Evolutionary conservation across 768 basidiomycete genomes (phyloP), one percentile per base, ranked within the genome.

Genomic region (Auriscalpium orientale): DNA sequence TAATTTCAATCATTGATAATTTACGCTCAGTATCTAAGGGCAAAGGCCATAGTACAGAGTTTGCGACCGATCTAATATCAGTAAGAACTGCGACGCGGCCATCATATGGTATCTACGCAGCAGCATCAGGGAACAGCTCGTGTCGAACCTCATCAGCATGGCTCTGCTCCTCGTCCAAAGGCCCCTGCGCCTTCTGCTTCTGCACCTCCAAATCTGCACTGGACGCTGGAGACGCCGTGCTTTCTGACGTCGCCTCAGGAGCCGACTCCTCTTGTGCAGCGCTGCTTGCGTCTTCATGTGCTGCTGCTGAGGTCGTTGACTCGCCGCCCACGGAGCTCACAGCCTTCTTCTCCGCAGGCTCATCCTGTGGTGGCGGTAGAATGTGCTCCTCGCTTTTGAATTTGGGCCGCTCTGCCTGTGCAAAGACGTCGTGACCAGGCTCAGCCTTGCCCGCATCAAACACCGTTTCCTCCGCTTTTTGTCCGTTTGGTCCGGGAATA

Each of bases 341-440:
- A 9, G 52, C 20, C 28, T 28, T 28, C 22, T 49, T 43, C 43
- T 49, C 51, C 22, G 13, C 53, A 28, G 21, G 34, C 40, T 53
- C 54, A 5, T 51, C 53, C 6, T 15, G 50, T 22, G 4, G 45
- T 22, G 48, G 50, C 15, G 22, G 48, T 38, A n/a, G 55, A 48
- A 10, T 36, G 34, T 45, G 34, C 36, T 55, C 55, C 49, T 72
- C 66, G 61, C 84, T 86, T 70, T 79, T 80, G 48, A 73, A 65
- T 7, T 81, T 77, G 48, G 74, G 74, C 16, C 68, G 71, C 1
- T 71, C 73, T 36, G 76, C 71, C 34, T 74, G 77, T 0, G 76
- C 86, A 63, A 92, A 92, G 56, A 91, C 76, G 65, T 92, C 84
- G 15, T 71, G 76, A 0, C 91, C 90, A 1, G 91, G 90, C 62